phyloP scores from a whole-genome alignment of 306 rosid species.

The Cercis canadensis region DNA sequence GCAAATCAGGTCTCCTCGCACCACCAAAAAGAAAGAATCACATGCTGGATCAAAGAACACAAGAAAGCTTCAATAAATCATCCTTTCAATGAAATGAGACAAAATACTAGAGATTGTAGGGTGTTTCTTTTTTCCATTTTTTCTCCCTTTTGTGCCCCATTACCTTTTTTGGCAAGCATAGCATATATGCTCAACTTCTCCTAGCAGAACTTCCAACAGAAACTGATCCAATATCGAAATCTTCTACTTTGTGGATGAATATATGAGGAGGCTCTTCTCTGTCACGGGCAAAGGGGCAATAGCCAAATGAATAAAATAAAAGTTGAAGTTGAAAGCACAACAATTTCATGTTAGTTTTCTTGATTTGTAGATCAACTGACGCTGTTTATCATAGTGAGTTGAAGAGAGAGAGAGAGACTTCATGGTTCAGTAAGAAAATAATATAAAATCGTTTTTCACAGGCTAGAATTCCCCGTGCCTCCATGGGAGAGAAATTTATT shows the following conservation, averaged over 20 bases:
- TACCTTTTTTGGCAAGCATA: constrained; percentile 46
- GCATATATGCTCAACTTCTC: constrained; percentile 35
- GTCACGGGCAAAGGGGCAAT: constrained; percentile 32
- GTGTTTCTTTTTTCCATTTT: not conserved
- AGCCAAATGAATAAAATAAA: constrained; percentile 34
- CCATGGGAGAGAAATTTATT: no score
- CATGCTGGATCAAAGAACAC: not conserved
- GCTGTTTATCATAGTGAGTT: not conserved
- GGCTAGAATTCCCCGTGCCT: no score
- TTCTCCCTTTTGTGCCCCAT: not conserved
- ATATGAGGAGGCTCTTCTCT: constrained; percentile 76
- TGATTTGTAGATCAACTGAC: not conserved
- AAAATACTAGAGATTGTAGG: not conserved
- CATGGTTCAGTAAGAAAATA: constrained; percentile 17
- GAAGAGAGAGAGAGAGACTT: constrained; percentile 15
- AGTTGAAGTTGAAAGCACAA: constrained; percentile 1
- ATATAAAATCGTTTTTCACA: no score
- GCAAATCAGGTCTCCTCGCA: not conserved
- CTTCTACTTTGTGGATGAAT: constrained; percentile 59
- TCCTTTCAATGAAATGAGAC: not conserved
- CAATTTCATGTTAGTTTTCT: no score
- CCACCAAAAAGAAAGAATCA: not conserved
- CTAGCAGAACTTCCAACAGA: constrained; percentile 55
- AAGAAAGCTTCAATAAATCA: constrained; percentile 1
- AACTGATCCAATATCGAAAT: constrained; percentile 38